Evolutionary conservation across 2,329 filamentous ascomycete species (phyloP).

Genomic region (Penicillium sp.): DNA sequence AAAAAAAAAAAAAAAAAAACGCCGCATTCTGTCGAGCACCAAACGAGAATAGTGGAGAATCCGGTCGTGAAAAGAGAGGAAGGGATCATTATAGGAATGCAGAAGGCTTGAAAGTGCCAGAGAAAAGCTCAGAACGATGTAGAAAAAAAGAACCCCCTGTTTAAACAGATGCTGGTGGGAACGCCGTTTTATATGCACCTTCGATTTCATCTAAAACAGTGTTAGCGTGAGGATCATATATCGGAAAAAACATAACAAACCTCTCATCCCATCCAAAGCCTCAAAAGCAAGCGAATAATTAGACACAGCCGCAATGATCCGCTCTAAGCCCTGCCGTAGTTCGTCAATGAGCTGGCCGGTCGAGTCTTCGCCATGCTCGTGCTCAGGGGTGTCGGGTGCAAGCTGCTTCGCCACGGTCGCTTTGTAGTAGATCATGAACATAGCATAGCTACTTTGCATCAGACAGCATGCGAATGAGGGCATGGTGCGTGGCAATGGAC

Average conservation of each 20-base stretch:
- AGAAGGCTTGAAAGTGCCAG: neutral
- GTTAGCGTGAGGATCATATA: constrained; percentile 5
- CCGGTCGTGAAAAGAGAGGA: neutral
- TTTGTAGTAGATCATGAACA: constrained; percentile 48
- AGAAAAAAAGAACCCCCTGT: constrained; percentile 8
- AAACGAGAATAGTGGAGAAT: neutral
- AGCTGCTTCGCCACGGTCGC: constrained; percentile 38
- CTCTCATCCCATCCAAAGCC: constrained; percentile 46
- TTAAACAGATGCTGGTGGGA: constrained; percentile 26
- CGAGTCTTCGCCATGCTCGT: constrained; percentile 22
- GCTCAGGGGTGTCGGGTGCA: constrained; percentile 22
- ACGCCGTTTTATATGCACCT: constrained; percentile 44
- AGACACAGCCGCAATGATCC: constrained; percentile 36
- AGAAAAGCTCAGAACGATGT: neutral
- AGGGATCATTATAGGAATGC: neutral
- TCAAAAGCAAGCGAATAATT: constrained; percentile 46
- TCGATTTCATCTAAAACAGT: constrained; percentile 40
- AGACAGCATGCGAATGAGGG: constrained; percentile 48
- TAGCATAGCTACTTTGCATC: constrained; percentile 48
- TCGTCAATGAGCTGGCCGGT: constrained; percentile 36
- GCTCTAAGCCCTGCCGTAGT: constrained; percentile 38
- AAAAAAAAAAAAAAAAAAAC: neutral
- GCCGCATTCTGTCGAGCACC: neutral
- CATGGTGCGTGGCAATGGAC: constrained; percentile 42
- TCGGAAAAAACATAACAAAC: constrained; percentile 21